phyloP scores from a whole-genome alignment of 2,329 filamentous ascomycete species.

The Chaetomiaceae sp. region DNA sequence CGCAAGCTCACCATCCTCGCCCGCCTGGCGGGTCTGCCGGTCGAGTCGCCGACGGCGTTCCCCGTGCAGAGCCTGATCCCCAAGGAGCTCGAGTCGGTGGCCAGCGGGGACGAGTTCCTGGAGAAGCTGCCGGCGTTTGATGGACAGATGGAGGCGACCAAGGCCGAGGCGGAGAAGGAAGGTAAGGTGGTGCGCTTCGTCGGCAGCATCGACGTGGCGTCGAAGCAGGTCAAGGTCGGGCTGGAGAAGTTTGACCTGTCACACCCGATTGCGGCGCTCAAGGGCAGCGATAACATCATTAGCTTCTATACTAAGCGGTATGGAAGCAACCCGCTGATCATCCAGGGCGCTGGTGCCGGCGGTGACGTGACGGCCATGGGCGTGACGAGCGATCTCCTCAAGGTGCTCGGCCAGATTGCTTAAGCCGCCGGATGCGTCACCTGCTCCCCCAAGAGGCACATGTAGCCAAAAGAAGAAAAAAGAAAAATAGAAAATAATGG shows the following conservation, averaged over 20 bases:
- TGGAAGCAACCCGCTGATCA: slow-evolving; percentile 81
- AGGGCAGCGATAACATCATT: slow-evolving; percentile 98
- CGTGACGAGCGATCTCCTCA: slow-evolving; percentile 87
- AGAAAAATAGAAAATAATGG: too few species aligned
- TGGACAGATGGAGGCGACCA: slow-evolving; percentile 80
- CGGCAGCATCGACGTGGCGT: slow-evolving; percentile 82
- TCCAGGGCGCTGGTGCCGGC: slow-evolving; percentile 91
- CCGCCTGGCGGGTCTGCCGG: slow-evolving; percentile 72
- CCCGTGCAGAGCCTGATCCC: slow-evolving; percentile 93
- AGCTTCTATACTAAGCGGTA: slow-evolving; percentile 98
- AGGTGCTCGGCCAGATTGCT: slow-evolving; percentile 68
- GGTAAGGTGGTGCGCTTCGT: slow-evolving; percentile 94
- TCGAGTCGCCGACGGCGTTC: slow-evolving; percentile 82
- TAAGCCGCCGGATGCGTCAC: background rate
- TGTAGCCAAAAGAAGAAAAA: too few species aligned
- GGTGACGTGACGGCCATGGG: slow-evolving; percentile 98
- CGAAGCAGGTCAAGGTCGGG: slow-evolving; percentile 81
- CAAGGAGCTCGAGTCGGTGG: slow-evolving; percentile 70
- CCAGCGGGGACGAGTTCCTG: slow-evolving; percentile 82
- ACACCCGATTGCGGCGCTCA: slow-evolving; percentile 87
- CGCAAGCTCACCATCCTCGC: slow-evolving; percentile 93
- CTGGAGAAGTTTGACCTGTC: slow-evolving; percentile 83
- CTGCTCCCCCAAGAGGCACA: background rate
- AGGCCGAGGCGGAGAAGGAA: slow-evolving; percentile 75
- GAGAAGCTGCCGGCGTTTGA: slow-evolving; percentile 76